Evolutionary conservation across 1,139 yeast species (phyloP).

Genomic region (Debaryomyces coudertii): DNA sequence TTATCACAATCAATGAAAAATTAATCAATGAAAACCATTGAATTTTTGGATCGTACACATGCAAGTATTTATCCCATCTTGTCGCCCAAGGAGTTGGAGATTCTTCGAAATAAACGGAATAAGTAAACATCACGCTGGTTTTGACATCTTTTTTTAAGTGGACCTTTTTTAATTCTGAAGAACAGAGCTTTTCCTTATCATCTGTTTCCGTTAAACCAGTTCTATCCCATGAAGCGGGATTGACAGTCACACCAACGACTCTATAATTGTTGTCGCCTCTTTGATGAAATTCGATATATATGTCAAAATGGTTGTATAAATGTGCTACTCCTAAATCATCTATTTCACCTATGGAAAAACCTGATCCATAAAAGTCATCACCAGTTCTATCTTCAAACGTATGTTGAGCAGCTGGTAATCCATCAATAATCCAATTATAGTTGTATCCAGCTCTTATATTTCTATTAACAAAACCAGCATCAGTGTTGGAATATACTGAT

Average conservation of each 20-base stretch:
- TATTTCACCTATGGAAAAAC: slow-evolving; percentile 75
- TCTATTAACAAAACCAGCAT: slow-evolving; percentile 73
- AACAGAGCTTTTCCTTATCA: slow-evolving; percentile 38
- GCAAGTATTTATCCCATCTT: slow-evolving; percentile 96
- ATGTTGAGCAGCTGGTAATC: slow-evolving; percentile 83
- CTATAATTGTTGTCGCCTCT: slow-evolving; percentile 71
- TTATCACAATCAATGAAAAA: slow-evolving; percentile 77
- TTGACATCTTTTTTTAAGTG: slow-evolving; percentile 34
- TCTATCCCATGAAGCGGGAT: slow-evolving; percentile 66
- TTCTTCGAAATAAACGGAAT: slow-evolving; percentile 59
- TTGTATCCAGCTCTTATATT: slow-evolving; percentile 80
- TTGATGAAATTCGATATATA: slow-evolving; percentile 78
- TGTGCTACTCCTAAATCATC: slow-evolving; percentile 55
- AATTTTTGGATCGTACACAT: slow-evolving; percentile 86
- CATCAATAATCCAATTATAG: slow-evolving; percentile 93
- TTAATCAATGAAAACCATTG: slow-evolving; percentile 94
- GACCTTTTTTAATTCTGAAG: slow-evolving; percentile 32
- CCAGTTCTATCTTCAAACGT: slow-evolving; percentile 60
- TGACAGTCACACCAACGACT: slow-evolving; percentile 87
- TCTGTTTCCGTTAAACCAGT: slow-evolving; percentile 26
- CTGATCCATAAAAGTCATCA: slow-evolving; percentile 69
- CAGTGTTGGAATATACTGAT: slow-evolving; percentile 59
- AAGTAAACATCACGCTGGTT: slow-evolving; percentile 40
- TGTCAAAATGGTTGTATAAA: slow-evolving; percentile 79
- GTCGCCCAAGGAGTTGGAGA: slow-evolving; percentile 93